A percentile compares a stretch with the other conserved stretches of the same genome.
These are phyloP conservation scores for Fraxinus greggii DNA, from an alignment of 305 asterid genomes.

Conservation along the genomic window DNA sequence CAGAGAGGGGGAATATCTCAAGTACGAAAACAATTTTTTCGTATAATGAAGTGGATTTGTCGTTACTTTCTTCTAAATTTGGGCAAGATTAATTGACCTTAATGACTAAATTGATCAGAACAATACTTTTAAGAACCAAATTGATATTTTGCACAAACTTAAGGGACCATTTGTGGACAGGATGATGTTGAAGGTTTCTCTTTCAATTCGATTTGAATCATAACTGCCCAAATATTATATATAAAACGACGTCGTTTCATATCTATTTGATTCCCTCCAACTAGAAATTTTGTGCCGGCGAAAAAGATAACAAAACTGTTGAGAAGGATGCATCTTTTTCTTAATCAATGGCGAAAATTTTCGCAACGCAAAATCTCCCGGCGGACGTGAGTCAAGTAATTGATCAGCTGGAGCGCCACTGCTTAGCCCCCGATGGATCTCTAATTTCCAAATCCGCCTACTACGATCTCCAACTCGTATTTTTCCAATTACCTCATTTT, in stretches of 20 bases:
- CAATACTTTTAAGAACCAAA: background rate
- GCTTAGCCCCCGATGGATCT: slow-evolving; percentile 94
- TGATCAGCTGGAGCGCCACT: slow-evolving; percentile 94
- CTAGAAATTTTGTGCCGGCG: slow-evolving; percentile 24
- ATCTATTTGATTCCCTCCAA: background rate
- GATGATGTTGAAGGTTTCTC: background rate
- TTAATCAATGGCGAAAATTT: slow-evolving; percentile 44
- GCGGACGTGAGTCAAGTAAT: slow-evolving; percentile 65
- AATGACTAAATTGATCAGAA: background rate
- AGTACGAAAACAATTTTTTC: too few relatives aligned
- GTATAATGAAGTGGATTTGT: background rate
- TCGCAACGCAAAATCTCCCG: slow-evolving; percentile 56
- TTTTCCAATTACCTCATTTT: slow-evolving; percentile 8
- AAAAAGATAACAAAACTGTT: background rate
- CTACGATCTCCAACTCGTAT: slow-evolving; percentile 80
- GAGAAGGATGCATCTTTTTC: background rate
- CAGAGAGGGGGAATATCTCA: background rate
- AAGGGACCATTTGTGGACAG: background rate
- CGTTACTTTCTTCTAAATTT: background rate
- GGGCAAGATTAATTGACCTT: background rate
- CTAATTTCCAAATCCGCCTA: slow-evolving; percentile 81
- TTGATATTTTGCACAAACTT: background rate
- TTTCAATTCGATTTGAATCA: background rate
- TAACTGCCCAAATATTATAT: background rate
- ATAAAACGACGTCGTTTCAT: slow-evolving; percentile 17